Evolutionary conservation across 1,284 basidiomycete genomes (phyloP), one percentile per base, ranked within the genome.

Genomic region (Athelia sp.): DNA sequence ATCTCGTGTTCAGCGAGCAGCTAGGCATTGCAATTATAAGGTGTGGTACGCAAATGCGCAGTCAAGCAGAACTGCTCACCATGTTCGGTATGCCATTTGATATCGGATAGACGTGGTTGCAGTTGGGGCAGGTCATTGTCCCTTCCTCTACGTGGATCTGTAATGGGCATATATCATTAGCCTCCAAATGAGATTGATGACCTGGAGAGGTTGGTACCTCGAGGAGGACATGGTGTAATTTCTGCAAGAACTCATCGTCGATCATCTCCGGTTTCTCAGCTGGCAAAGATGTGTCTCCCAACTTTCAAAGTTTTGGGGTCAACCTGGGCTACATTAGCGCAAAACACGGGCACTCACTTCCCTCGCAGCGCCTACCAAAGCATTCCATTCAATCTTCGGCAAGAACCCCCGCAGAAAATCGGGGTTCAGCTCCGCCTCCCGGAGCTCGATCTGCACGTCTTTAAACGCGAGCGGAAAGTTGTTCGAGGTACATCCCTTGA

Each of bases 81-180:
- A 99, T 98, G 72, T 98, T 98, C 4, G 96, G 95, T 57, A 99
- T 98, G 11, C 95, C 95, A 63, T 90, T 94, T 49, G 85, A 87
- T 62, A 99, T 94, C 42, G 85, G 84, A 66, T 97, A 98, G 35
- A 86, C 76, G 62, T 98, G 96, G 17, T 78, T 79, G 71, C 96
- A 98, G 57, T 93, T 94, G 17, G 90, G 90, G 68, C 96, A 99
- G 35, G 87, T 79, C 96, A 99, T 98, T 24, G 79, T 73, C 3
- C 96, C 96, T 68, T 98, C 93, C 58, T 93, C 84, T 15, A 99
- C 78, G 62, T 98, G 91, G 47, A 97, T 90, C 95, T 93, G 26
- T 13, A 29, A 29, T 4, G 26, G 4, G 13, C 26, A 29, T 13
- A 13, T 29, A 13, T 29, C n/a, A n/a, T n/a, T n/a, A n/a, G n/a